These are phyloP conservation scores for Coffea humblotiana DNA, from an alignment of 305 asterid species.

Conservation along the genomic window DNA sequence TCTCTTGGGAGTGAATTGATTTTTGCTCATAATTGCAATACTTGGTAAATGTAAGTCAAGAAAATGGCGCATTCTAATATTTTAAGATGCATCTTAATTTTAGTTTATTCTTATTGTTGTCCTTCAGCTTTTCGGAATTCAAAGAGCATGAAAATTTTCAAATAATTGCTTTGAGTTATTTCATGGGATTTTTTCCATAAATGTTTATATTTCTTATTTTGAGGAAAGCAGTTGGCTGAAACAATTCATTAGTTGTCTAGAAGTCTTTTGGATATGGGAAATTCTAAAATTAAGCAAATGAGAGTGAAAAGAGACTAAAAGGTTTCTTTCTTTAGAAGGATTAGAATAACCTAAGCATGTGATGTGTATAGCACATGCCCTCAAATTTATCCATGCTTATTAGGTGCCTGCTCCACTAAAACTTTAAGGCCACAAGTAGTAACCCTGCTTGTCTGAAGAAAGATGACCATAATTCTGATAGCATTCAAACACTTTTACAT, in stretches of 20 bases:
- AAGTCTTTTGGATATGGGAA: not conserved
- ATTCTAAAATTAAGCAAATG: not conserved
- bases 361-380: not conserved
- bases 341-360: not conserved
- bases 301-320: not conserved
- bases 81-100: not conserved
- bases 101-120: constrained; percentile 5
- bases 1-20: not conserved
- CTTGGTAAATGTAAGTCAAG: not conserved
- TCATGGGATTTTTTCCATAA: not conserved
- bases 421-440: not conserved
- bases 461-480: not conserved
- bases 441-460: not conserved
- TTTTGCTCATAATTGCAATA: not conserved
- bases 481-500: not conserved
- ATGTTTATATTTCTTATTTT: too few species aligned
- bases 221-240: not conserved
- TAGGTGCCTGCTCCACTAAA: not conserved
- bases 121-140: not conserved
- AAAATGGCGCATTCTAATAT: not conserved
- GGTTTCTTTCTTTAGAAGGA: not conserved
- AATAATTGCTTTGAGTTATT: not conserved
- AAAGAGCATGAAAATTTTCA: not conserved
- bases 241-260: not conserved
- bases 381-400: not conserved